phyloP scores from a whole-genome alignment of 192 early-diverging fungal species.

The Backusella liffmaniae region DNA sequence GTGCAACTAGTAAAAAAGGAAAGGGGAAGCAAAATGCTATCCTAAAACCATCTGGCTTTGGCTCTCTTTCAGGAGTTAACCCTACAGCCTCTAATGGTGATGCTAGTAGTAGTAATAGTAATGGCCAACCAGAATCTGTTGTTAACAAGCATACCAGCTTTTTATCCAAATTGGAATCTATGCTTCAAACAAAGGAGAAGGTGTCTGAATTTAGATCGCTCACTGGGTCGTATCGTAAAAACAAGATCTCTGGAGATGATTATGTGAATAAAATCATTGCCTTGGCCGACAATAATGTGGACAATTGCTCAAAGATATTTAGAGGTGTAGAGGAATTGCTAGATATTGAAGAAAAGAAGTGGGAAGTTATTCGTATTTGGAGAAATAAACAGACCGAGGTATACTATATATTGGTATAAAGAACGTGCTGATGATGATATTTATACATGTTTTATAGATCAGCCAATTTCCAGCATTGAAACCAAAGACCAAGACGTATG shows the following conservation, averaged over 20 bases:
- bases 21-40: conserved; percentile 7
- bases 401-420: not conserved
- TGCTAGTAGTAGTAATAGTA: not conserved
- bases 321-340: conserved; percentile 49
- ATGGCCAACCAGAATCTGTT: not conserved
- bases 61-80: not conserved
- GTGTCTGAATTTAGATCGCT: conserved; percentile 49
- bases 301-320: conserved; percentile 47
- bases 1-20: not conserved
- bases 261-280: conserved; percentile 43
- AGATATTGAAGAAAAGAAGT: conserved; percentile 50
- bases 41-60: conserved; percentile 12
- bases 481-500: not conserved
- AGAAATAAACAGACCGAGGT: conserved; percentile 63
- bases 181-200: conserved; percentile 30
- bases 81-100: not conserved
- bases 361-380: conserved; percentile 63
- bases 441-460: conserved; percentile 8
- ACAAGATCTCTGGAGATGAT: conserved; percentile 34
- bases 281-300: conserved; percentile 38
- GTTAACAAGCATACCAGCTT: conserved; percentile 32
- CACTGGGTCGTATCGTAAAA: conserved; percentile 47
- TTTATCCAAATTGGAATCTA: conserved; percentile 39
- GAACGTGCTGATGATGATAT: not conserved
- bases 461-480: conserved; percentile 20